Conservation (phyloP, 2,329 filamentous ascomycete genomes). For the Pseudomassariella vexata region DNA sequence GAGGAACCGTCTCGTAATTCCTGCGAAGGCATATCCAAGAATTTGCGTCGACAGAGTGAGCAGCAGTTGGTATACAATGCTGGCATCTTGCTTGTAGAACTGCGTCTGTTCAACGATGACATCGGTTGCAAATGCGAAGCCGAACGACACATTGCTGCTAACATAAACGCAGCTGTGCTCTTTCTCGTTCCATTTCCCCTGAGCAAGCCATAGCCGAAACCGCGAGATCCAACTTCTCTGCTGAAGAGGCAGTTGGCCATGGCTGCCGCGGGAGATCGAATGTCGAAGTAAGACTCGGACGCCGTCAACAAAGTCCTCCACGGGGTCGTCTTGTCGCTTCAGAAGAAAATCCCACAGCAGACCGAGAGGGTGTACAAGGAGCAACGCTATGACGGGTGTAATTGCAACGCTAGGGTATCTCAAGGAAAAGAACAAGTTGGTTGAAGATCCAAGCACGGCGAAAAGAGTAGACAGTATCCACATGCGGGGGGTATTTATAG, state of each 20-base stretch:
- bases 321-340: conserved; percentile 51
- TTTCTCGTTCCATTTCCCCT: conserved; percentile 82
- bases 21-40: conserved; percentile 80
- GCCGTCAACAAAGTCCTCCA: conserved; percentile 54
- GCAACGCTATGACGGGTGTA: conserved; percentile 78
- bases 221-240: conserved; percentile 30
- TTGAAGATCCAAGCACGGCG: conserved; percentile 73
- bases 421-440: conserved; percentile 83
- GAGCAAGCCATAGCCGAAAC: conserved; percentile 67
- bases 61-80: conserved; percentile 72
- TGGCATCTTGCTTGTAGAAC: conserved; percentile 79
- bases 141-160: conserved; percentile 84
- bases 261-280: conserved; percentile 6
- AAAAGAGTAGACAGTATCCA: conserved; percentile 78
- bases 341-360: conserved; percentile 70
- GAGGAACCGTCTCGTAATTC: conserved; percentile 72
- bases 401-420: conserved; percentile 88
- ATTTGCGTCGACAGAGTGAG: conserved; percentile 84
- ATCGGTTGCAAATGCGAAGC: conserved; percentile 84
- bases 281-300: conserved; percentile 16
- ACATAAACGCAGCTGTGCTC: conserved; percentile 87
- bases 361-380: conserved; percentile 80
- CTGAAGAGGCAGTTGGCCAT: conserved; percentile 8
- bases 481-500: conserved; percentile 84
- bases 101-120: conserved; percentile 86